These are phyloP conservation scores for Inosperma sp. DNA, from an alignment of 768 basidiomycete genomes.

Conservation along the genomic window DNA sequence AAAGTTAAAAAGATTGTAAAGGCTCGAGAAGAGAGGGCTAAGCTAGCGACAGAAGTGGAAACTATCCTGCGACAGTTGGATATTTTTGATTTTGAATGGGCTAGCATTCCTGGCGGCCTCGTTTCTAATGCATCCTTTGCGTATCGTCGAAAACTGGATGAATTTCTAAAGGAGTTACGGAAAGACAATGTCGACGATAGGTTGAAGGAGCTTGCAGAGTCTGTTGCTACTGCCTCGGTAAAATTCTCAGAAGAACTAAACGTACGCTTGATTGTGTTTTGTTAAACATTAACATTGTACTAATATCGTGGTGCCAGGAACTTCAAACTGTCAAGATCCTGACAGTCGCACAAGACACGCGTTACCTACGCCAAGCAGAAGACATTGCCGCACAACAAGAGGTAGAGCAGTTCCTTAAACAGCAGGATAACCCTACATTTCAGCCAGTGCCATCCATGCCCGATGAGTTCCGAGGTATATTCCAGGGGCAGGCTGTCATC, in stretches of 20 bases:
- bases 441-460: not conserved
- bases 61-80: not conserved
- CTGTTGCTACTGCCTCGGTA: not conserved
- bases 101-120: not conserved
- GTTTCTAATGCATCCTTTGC: not conserved
- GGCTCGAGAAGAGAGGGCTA: not conserved
- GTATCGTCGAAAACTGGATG: not conserved
- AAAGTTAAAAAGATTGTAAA: not conserved
- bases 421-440: not conserved
- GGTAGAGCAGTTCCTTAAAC: not conserved
- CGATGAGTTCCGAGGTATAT: not conserved
- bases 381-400: not conserved
- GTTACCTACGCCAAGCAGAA: conserved; percentile 1
- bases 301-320: not conserved
- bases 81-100: not conserved
- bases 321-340: not conserved
- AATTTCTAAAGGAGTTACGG: conserved; percentile 1
- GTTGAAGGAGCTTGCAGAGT: not conserved
- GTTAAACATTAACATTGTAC: not conserved
- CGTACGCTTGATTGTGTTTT: conserved; percentile 1
- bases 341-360: not conserved
- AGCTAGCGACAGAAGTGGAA: not conserved
- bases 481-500: not conserved
- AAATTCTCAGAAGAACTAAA: not conserved
- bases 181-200: not conserved